These are phyloP conservation scores for Lecanicillium sp. DNA, from an alignment of 2,329 filamentous ascomycete genomes.

Conservation along the genomic window DNA sequence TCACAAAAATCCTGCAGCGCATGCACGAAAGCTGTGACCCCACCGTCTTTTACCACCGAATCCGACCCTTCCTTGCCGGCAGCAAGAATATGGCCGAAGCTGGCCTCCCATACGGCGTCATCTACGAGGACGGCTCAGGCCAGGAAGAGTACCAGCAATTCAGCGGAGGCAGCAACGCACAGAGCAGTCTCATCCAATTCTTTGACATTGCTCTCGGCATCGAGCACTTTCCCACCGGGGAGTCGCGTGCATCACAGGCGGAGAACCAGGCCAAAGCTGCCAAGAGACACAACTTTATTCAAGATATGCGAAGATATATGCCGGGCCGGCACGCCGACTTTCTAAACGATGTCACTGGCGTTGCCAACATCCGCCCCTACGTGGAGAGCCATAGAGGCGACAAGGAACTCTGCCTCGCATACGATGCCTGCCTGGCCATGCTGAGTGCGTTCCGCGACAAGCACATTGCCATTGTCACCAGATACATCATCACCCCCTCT, in stretches of 20 bases:
- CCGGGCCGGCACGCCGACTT: conserved; percentile 87
- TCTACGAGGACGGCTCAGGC: conserved; percentile 76
- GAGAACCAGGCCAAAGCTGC: conserved; percentile 25
- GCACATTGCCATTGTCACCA: conserved; percentile 91
- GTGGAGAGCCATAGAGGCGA: conserved; percentile 58
- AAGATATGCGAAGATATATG: conserved; percentile 97
- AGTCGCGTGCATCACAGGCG: conserved; percentile 32
- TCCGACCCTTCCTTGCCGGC: conserved; percentile 90
- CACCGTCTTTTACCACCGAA: conserved; percentile 88
- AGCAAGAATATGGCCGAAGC: conserved; percentile 98
- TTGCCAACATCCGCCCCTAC: conserved; percentile 83
- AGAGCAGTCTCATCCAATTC: conserved; percentile 95
- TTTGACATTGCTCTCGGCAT: conserved; percentile 89
- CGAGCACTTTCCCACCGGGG: conserved; percentile 82
- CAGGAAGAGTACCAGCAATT: conserved; percentile 69
- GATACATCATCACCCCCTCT: conserved; percentile 89
- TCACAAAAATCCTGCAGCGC: conserved; percentile 68
- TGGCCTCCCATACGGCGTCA: conserved; percentile 76
- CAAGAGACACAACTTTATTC: conserved; percentile 79
- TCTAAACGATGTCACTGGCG: conserved; percentile 66
- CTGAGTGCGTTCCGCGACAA: conserved; percentile 71
- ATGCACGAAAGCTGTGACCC: conserved; percentile 97
- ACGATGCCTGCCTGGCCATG: conserved; percentile 79
- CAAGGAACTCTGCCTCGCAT: conserved; percentile 65
- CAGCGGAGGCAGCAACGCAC: conserved; percentile 90